Base-by-base conservation (phyloP, 225 moss, liverwort and hornwort genomes). In the Climacium dendroides region DNA sequence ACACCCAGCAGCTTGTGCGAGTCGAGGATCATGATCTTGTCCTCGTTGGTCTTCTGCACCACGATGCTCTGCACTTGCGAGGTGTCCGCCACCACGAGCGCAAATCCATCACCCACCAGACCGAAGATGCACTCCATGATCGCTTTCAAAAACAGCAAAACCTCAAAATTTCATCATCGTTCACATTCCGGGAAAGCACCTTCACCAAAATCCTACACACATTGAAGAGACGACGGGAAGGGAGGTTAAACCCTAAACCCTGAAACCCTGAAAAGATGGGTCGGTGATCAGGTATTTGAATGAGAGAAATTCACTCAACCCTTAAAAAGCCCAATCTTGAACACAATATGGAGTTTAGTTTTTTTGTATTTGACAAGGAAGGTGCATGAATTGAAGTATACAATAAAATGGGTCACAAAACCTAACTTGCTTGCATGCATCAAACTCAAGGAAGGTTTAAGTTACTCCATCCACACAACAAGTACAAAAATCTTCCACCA, bases 51-150 rank as follows among this genome's bases (percentile, higher is more conserved):
- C 93, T 96, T 96, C 92, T 98, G 96, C 86, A 98, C 92, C n/a
- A 98, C 98, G 81, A 96, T 97, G 89, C 97, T 98, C 93, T 98
- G 96, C 88, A 96, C 97, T 79, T 96, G 93, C 60, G 95, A 96
- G 10, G 95, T 94, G 57, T 98, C 96, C 19, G 95, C 94, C 79
- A 97, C 98, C 77, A 97, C 89, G 58, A 98, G 90, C 53, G 94
- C 95, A 54, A 98, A 98, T 58, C 91, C 94, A 71, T 93, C 96
- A 18, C 93, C 98, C n/a, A 97, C 92, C 35, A 98, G 48, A 13
- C 96, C 97, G 41, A 98, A 97, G 15, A 95, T 79, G 79, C 94
- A 94, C 95, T 97, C 96, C 97, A 97, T 95, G 29, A 66, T n/a
- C 54, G 47, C 11, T n/a, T 78, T 7, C 18, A 4, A 1, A 39